Evolutionary conservation across 257 asterid species (phyloP), one percentile per base, ranked within the genome.

Genomic region (Solanum commersonii): DNA sequence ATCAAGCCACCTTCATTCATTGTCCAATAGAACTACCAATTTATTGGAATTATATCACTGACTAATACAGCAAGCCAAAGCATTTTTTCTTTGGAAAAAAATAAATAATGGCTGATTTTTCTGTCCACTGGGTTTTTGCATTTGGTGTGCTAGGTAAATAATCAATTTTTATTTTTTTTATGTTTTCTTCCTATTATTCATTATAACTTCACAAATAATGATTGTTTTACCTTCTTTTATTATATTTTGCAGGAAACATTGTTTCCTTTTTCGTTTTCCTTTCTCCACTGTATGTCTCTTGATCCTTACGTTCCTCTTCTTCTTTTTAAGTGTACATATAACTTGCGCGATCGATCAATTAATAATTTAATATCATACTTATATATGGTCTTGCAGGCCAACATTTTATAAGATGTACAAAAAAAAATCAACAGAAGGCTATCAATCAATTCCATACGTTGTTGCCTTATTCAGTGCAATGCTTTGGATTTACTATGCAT

Each of bases 401-500:
- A 93, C 89, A 42, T 93, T 92, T 83, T 88, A 87, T 83, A 85
- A 87, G 27, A 90, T 92, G 2, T 52, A 49, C 81, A 92, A 92
- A 91, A 93, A 89, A 22, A 93, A 93, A 85, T 87, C 94, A 60
- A 89, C 93, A 0, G 88, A 91, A 88, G 94, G 87, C 35, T 93
- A 88, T 85, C 91, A 91, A 23, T 90, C 91, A 9, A 84, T 91
- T 33, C 94, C 94, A 38, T 92, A 91, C 10, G 87, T 89, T 65
- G 89, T 90, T 71, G 92, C 93, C 29, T 73, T 93, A 59, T 88
- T 92, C 12, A 91, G 94, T 87, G 82, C 90, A 67, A 88, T 90
- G 91, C 74, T 90, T 13, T 92, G 95, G 95, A 90, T 93, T n/a
- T 93, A 90, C 88, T 93, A 93, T 81, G 94, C 94, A 16, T 70